Percentiles rank a stretch among this genome's conserved stretches.
Evolutionary conservation across 257 asterid genomes (phyloP).

Genomic region (Nicotiana paniculata): DNA sequence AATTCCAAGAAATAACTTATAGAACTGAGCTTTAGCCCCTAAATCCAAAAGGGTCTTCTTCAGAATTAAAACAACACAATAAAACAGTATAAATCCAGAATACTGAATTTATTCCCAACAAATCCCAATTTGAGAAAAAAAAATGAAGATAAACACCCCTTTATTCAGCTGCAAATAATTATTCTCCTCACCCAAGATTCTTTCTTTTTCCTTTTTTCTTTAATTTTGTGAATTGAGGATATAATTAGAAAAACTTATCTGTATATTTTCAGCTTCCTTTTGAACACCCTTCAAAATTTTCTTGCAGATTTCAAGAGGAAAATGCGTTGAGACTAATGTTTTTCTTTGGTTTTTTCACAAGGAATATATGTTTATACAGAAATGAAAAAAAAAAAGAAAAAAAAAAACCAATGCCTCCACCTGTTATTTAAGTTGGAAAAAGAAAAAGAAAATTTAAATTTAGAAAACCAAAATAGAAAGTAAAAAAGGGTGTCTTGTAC

Average conservation of each 20-base stretch:
- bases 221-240: slow-evolving; percentile 15
- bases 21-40: slow-evolving; percentile 12
- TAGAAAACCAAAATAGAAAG: not conserved
- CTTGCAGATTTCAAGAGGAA: slow-evolving; percentile 27
- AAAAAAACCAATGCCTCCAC: slow-evolving; percentile 19
- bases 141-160: slow-evolving; percentile 20
- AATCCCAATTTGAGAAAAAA: slow-evolving; percentile 17
- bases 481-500: slow-evolving; percentile 19
- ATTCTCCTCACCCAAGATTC: slow-evolving; percentile 6
- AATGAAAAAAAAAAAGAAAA: not conserved
- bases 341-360: not conserved
- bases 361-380: slow-evolving; percentile 23
- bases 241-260: slow-evolving; percentile 28
- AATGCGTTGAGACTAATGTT: slow-evolving; percentile 5
- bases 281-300: slow-evolving; percentile 36
- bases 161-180: slow-evolving; percentile 28
- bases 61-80: slow-evolving; percentile 2
- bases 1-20: not conserved
- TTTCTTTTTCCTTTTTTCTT: not conserved
- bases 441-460: not conserved
- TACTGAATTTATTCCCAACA: not conserved
- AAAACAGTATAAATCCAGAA: slow-evolving; percentile 5
- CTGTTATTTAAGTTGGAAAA: not conserved
- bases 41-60: slow-evolving; percentile 19
- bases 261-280: slow-evolving; percentile 31